Evolutionary conservation across 768 basidiomycete genomes (phyloP).

Genomic region (Auricularia auricula-judae): DNA sequence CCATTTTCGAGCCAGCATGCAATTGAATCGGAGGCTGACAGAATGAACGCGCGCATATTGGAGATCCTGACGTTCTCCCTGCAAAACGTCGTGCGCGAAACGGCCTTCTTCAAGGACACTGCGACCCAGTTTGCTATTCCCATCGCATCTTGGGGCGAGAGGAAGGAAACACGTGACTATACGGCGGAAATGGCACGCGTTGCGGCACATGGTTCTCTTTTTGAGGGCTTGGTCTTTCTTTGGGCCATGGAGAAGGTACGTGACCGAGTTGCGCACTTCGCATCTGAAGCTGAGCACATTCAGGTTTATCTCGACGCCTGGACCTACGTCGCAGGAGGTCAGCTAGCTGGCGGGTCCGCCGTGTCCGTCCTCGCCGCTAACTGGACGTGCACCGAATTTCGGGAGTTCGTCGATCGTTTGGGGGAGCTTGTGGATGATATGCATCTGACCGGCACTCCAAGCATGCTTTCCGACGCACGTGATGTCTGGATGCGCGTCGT

Average conservation of each 20-base stretch:
- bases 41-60: slow-evolving; percentile 31
- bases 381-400: slow-evolving; percentile 38
- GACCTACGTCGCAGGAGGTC: slow-evolving; percentile 31
- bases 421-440: slow-evolving; percentile 13
- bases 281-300: neutral
- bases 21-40: slow-evolving; percentile 23
- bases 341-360: slow-evolving; percentile 15
- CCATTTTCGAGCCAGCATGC: slow-evolving; percentile 32
- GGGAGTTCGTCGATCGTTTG: slow-evolving; percentile 17
- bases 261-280: slow-evolving; percentile 1
- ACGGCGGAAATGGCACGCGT: slow-evolving; percentile 60
- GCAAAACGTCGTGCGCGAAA: slow-evolving; percentile 45
- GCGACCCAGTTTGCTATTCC: slow-evolving; percentile 34
- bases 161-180: slow-evolving; percentile 56
- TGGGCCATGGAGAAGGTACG: slow-evolving; percentile 73
- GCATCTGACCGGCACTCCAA: neutral
- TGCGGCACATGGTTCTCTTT: slow-evolving; percentile 31
- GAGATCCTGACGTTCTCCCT: slow-evolving; percentile 40
- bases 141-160: slow-evolving; percentile 37
- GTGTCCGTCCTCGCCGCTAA: slow-evolving; percentile 43
- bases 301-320: slow-evolving; percentile 66
- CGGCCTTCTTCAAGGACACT: slow-evolving; percentile 48
- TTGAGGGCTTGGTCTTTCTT: slow-evolving; percentile 59
- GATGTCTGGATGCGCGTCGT: slow-evolving; percentile 45
- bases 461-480: slow-evolving; percentile 22